Conservation (phyloP, 768 basidiomycete genomes). For the Clavulina sp. region DNA sequence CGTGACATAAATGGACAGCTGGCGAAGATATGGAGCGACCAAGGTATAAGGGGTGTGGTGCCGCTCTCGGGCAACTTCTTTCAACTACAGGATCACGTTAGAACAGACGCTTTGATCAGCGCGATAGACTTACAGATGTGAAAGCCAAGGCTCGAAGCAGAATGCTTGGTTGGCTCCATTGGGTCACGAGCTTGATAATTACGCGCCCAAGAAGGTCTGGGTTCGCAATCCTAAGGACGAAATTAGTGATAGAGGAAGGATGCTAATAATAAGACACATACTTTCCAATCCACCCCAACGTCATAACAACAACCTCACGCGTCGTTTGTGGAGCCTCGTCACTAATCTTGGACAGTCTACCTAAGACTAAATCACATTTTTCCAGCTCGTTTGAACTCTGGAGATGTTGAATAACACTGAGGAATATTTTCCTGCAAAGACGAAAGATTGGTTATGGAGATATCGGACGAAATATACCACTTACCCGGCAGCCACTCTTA, state of each 20-base stretch:
- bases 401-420: no score
- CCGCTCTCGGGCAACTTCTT: slow-evolving; percentile 36
- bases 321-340: slow-evolving; percentile 31
- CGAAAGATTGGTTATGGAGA: background rate
- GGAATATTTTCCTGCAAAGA: background rate
- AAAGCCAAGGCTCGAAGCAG: slow-evolving; percentile 46
- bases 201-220: slow-evolving; percentile 38
- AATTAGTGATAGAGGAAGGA: slow-evolving; percentile 1
- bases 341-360: no score
- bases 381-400: no score
- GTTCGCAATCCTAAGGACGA: slow-evolving; percentile 27
- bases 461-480: slow-evolving; percentile 26
- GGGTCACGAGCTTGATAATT: slow-evolving; percentile 43
- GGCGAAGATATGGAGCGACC: slow-evolving; percentile 48
- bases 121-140: slow-evolving; percentile 1
- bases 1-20: slow-evolving; percentile 48
- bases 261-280: slow-evolving; percentile 12
- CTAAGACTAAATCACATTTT: no score
- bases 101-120: slow-evolving; percentile 6
- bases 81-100: no score
- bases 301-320: slow-evolving; percentile 47
- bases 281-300: slow-evolving; percentile 39
- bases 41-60: slow-evolving; percentile 48
- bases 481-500: slow-evolving; percentile 55
- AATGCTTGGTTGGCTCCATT: slow-evolving; percentile 49